Conservation (phyloP, 805 yeast species). For the Lipomyces oligophaga region DNA sequence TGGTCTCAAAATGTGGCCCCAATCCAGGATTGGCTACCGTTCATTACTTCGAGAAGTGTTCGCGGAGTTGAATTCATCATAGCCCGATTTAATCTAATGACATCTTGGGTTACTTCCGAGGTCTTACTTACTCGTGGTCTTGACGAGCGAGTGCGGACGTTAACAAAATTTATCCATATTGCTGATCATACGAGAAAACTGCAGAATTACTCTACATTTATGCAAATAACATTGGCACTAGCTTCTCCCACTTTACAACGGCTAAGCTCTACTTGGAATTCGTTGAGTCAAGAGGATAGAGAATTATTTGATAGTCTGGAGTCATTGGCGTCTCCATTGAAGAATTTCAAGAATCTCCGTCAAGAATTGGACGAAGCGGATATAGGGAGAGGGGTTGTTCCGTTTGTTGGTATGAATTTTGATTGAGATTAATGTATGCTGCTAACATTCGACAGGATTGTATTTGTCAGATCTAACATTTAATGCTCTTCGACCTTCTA, state of each 20-base stretch:
- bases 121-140: slow-evolving; percentile 63
- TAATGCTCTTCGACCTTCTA: slow-evolving; percentile 61
- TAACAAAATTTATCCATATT: slow-evolving; percentile 83
- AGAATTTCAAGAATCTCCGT: slow-evolving; percentile 68
- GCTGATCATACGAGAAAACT: slow-evolving; percentile 67
- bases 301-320: slow-evolving; percentile 64
- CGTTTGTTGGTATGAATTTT: slow-evolving; percentile 62
- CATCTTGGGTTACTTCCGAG: slow-evolving; percentile 90
- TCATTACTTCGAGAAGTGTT: slow-evolving; percentile 53
- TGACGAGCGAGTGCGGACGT: slow-evolving; percentile 58
- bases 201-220: slow-evolving; percentile 82
- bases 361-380: slow-evolving; percentile 56
- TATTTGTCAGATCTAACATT: slow-evolving; percentile 78
- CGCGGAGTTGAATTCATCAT: slow-evolving; percentile 81
- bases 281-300: slow-evolving; percentile 67
- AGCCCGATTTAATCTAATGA: slow-evolving; percentile 77
- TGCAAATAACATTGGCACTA: slow-evolving; percentile 81
- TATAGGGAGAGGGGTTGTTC: slow-evolving; percentile 74
- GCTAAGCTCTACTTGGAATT: slow-evolving; percentile 68
- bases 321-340: slow-evolving; percentile 65
- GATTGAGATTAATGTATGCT: no score
- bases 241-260: slow-evolving; percentile 60
- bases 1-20: slow-evolving; percentile 68
- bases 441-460: slow-evolving; percentile 43
- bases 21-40: slow-evolving; percentile 77